A percentile compares a stretch with the other conserved stretches of the same genome.
phyloP scores from a whole-genome alignment of 441 rosid species.

The Syzygium malaccense region DNA sequence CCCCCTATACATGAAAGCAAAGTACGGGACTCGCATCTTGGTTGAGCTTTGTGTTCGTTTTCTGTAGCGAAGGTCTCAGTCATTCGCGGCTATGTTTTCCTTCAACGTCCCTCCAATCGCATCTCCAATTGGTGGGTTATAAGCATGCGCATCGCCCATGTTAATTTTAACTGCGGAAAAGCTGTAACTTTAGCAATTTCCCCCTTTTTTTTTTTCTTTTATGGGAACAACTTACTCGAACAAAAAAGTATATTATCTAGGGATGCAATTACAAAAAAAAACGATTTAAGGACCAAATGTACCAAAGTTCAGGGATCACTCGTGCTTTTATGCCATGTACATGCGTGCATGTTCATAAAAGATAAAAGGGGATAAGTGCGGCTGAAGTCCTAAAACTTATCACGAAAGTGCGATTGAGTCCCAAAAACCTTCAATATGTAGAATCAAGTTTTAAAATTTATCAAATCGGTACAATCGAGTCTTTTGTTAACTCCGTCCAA shows the following conservation, averaged over 20 bases:
- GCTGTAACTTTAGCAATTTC: accelerated
- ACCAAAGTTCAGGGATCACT: neutral
- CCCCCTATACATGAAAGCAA: neutral
- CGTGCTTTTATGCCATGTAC: neutral
- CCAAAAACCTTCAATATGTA: too few relatives aligned
- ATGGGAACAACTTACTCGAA: neutral
- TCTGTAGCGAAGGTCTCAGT: neutral
- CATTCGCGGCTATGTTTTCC: neutral
- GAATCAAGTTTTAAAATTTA: too few relatives aligned
- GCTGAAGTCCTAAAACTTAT: too few relatives aligned
- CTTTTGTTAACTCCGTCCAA: too few relatives aligned
- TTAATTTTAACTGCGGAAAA: neutral
- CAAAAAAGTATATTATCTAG: neutral
- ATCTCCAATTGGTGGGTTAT: neutral
- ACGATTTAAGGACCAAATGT: neutral
- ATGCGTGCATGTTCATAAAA: neutral
- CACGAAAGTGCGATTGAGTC: too few relatives aligned
- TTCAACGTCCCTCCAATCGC: neutral
- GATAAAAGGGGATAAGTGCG: neutral
- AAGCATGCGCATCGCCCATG: neutral
- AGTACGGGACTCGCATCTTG: neutral
- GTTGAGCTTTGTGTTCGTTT: neutral
- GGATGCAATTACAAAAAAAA: neutral
- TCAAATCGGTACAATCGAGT: too few relatives aligned
- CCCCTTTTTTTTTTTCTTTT: neutral